Evolutionary conservation across 192 early-diverging fungal species (phyloP), one percentile per base, ranked within the genome.

Genomic region (Diversispora epigaea): DNA sequence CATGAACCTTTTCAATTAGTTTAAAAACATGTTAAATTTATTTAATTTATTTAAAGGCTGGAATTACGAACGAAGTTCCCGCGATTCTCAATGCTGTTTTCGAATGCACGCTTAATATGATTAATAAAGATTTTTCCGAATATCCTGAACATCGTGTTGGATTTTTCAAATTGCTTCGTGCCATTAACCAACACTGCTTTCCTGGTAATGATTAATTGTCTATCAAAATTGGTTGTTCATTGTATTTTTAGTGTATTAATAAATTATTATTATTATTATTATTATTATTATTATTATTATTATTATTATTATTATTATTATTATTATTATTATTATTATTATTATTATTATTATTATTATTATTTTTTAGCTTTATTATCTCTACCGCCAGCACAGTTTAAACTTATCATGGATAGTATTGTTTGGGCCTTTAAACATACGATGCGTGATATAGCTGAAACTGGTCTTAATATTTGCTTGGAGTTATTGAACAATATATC

Each of bases 341-440:
- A n/a, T n/a, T n/a, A n/a, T n/a, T n/a, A n/a, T n/a, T n/a, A n/a
- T n/a, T n/a, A 69, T 41, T 58, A 32, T 66, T 58, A 58, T 58
- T 58, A 21, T 67, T 43, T 56, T 44, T 39, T 80, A 90, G 96
- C 97, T 1, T 82, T 96, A 57, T 82, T 97, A 71, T 88, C 87
- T 57, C 83, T 99, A 47, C 91, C 93, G 3, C 82, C 91, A 55
- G 86, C 89, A 19, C 93, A 94, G 77, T 96, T 99, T 84, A 93
- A 93, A 72, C 88, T 98, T 32, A 87, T 96, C 81, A 86, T 98
- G 79, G 94, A 97, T 86, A 94, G 94, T 75, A 90, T 98, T 67
- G 93, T 98, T 57, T 99, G 96, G 96, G 96, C 90, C 21, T 96
- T 99, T 85, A 98, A 98, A 84, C 98, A 99, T 81, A 96, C 96